These are phyloP conservation scores for Pascua guehoae DNA, from an alignment of 1,284 basidiomycete species.

Conservation along the genomic window DNA sequence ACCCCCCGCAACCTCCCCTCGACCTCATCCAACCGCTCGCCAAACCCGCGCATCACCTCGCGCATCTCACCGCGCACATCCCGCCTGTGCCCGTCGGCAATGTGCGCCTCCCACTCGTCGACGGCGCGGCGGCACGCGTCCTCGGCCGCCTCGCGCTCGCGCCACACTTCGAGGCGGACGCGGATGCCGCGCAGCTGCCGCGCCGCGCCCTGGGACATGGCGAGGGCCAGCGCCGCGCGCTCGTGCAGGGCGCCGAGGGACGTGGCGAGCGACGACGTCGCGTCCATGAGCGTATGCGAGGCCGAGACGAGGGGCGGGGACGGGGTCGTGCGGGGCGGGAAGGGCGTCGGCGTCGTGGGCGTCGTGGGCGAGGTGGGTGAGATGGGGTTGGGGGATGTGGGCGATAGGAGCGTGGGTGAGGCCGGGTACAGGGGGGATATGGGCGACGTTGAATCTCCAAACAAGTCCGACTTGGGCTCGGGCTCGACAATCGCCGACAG, in stretches of 20 bases:
- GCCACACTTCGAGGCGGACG: constrained; percentile 1
- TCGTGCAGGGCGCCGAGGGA: constrained; percentile 1
- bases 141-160: constrained; percentile 10
- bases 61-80: constrained; percentile 1
- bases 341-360: too few relatives aligned
- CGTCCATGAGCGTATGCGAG: neutral
- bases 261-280: neutral
- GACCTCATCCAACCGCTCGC: constrained; percentile 7
- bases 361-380: neutral
- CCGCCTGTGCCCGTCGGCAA: neutral
- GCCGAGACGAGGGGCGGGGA: neutral
- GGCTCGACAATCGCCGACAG: too few relatives aligned
- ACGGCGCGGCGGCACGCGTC: constrained; percentile 9
- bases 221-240: neutral
- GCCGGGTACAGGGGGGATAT: neutral
- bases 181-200: constrained; percentile 10
- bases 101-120: constrained; percentile 10
- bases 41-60: constrained; percentile 12
- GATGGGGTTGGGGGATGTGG: neutral
- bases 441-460: too few relatives aligned
- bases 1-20: neutral
- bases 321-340: neutral
- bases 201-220: neutral
- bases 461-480: too few relatives aligned
- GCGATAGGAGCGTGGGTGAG: neutral